Evolutionary conservation across 73 alveolate species (phyloP), one percentile per base, ranked within the genome.

Genomic region (Paraurostyla sp.): DNA sequence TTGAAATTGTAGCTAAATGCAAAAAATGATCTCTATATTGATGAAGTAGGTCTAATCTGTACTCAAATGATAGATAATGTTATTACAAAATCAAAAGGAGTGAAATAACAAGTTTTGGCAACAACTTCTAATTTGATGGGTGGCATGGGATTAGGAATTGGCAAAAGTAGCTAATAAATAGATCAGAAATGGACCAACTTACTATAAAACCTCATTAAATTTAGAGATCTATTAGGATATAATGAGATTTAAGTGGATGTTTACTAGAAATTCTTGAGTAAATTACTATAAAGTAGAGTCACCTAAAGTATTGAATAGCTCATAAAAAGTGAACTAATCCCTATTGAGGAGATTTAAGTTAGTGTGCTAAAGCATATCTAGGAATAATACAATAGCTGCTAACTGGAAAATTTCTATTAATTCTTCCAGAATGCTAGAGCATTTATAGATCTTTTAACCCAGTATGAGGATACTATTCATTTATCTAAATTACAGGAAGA

Each of bases 221-320:
- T 65, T 0, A 65, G 82, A 65, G 82, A 65, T 38, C 6, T 1
- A 22, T 35, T 65, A 16, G 82, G 82, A 35, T 65, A 36, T 32
- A 38, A 18, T 1, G 43, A 65, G 38, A 2, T 9, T 11, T 38
- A 65, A 65, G 58, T 38, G 9, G 82, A 65, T 65, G 42, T 65
- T 13, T 65, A 65, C 25, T 38, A 65, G 58, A 11, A 38, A 2
- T 65, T 65, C 25, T 38, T 65, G 36, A 18, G 36, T 7, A 38
- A 40, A 30, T 23, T 65, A 38, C 23, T 65, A 23, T 56, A 65
- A 38, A 65, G 41, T 65, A 65, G 82, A 40, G 38, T 65, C 1
- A 65, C 82, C 13, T 65, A 29, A 35, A 65, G 82, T 65, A 65
- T 65, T 15, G 82, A 65, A 7, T 22, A 65, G 23, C 58, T 65